Base-by-base conservation (phyloP, 495 filamentous ascomycete species). In the Penicillium egyptiacum region DNA sequence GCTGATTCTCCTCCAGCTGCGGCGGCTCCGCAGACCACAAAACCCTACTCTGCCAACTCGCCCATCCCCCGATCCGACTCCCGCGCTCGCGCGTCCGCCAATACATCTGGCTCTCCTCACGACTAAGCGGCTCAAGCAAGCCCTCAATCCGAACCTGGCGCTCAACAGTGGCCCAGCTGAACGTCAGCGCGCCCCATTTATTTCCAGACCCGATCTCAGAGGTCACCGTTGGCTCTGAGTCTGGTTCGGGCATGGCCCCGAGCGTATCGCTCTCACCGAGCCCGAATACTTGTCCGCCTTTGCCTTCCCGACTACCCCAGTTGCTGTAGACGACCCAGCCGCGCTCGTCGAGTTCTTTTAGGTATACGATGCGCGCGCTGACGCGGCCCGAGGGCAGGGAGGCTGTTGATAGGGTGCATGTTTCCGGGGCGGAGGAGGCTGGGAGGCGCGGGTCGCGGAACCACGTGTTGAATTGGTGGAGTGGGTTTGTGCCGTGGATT, bases 291-390 rank as follows among this genome's bases (percentile, higher is more conserved):
- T 79, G 75, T 26, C 60, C 68, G 12, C 76, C 76, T 57, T 79
- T 79, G 0, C 76, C 76, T 48, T 77, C 74, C 5, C 74, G 68
- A 60, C 76, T 97, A 28, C 81, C 92, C 80, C 90, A 95, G 70
- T 98, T 98, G 62, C 84, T 89, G 74, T 98, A 98, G 12, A 98
- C 79, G 25, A 96, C 89, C 72, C 96, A 98, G 12, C 92, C 92
- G 5, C 77, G 73, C 28, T 81, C 71, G 67, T 81, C 78, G 0
- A 81, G 62, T 70, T 92, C 88, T 68, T 98, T 98, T 30, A 98
- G 79, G 71, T 98, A 98, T 51, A 98, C 91, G 57, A 88, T 81
- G 45, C 94, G 89, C 10, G 89, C 83, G 57, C 87, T 91, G 37
- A 97, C 86, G 30, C 87, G 85, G 52, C 94, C 94, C 0, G 85